Percentiles rank a stretch among this genome's conserved stretches.
These are phyloP conservation scores for Coprinopsis sp. DNA, from an alignment of 768 basidiomycete species.

Conservation along the genomic window DNA sequence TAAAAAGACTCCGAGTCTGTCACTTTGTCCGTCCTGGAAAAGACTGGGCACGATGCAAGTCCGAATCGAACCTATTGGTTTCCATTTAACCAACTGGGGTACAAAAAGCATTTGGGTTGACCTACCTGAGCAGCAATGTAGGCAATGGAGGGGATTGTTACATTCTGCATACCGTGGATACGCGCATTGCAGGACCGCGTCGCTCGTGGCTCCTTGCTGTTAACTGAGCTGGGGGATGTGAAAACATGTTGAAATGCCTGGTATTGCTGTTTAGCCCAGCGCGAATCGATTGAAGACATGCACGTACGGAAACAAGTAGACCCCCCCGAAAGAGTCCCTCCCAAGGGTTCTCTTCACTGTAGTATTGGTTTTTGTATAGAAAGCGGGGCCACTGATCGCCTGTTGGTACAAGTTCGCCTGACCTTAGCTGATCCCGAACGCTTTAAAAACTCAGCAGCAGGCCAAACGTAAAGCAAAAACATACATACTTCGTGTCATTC, in stretches of 20 bases:
- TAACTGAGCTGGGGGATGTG: not conserved
- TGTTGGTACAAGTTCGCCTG: not conserved
- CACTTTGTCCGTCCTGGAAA: not conserved
- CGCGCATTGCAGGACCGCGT: not conserved
- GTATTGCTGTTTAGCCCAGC: not conserved
- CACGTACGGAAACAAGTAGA: not conserved
- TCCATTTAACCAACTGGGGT: not conserved
- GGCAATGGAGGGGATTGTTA: not conserved
- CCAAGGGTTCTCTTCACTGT: not conserved
- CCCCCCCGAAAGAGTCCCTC: not conserved
- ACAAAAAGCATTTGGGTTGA: not conserved
- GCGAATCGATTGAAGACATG: not conserved
- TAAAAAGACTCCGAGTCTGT: conserved; percentile 1
- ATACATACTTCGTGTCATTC: not conserved
- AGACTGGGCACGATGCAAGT: not conserved
- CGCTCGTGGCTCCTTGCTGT: not conserved
- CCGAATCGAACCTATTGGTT: not conserved
- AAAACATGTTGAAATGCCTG: conserved; percentile 1
- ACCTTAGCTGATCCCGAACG: not conserved
- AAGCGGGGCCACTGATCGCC: not conserved
- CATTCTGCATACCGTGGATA: not conserved
- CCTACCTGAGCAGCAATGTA: conserved; percentile 1
- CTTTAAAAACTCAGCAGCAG: not conserved
- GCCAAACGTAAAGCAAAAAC: not conserved
- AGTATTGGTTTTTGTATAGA: not conserved